phyloP scores from a whole-genome alignment of 2,329 filamentous ascomycete species.

The Xylariaceae sp. region DNA sequence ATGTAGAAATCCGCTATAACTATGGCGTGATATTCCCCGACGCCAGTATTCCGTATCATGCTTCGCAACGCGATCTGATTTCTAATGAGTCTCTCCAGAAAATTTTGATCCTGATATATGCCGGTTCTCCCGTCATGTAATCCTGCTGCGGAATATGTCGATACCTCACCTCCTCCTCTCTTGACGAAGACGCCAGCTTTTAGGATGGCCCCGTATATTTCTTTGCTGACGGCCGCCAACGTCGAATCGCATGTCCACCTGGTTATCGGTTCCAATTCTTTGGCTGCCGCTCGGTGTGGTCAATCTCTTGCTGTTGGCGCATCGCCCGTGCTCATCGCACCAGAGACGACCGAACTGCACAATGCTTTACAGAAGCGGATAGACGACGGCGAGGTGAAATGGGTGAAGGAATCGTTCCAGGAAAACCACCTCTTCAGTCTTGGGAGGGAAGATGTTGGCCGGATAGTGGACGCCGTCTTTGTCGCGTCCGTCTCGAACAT shows the following conservation, averaged over 20 bases:
- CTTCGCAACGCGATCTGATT: neutral
- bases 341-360: constrained; percentile 55
- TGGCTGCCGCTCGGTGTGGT: constrained; percentile 77
- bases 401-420: constrained; percentile 61
- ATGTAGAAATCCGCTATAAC: neutral
- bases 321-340: constrained; percentile 70
- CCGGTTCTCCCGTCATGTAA: neutral
- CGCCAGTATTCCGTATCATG: neutral
- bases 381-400: constrained; percentile 60
- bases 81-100: neutral
- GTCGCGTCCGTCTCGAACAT: constrained; percentile 57
- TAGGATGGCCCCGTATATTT: constrained; percentile 31
- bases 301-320: constrained; percentile 81
- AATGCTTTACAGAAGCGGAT: constrained; percentile 57
- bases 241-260: constrained; percentile 70
- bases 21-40: neutral
- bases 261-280: constrained; percentile 76
- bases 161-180: neutral
- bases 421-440: constrained; percentile 68
- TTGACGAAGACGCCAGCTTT: neutral
- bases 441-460: constrained; percentile 72
- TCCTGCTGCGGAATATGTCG: neutral
- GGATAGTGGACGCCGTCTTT: constrained; percentile 87
- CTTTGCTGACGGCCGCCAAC: constrained; percentile 66
- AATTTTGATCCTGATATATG: neutral